These are phyloP conservation scores for Paxillus rubicundulus DNA, from an alignment of 768 basidiomycete species.

Conservation along the genomic window DNA sequence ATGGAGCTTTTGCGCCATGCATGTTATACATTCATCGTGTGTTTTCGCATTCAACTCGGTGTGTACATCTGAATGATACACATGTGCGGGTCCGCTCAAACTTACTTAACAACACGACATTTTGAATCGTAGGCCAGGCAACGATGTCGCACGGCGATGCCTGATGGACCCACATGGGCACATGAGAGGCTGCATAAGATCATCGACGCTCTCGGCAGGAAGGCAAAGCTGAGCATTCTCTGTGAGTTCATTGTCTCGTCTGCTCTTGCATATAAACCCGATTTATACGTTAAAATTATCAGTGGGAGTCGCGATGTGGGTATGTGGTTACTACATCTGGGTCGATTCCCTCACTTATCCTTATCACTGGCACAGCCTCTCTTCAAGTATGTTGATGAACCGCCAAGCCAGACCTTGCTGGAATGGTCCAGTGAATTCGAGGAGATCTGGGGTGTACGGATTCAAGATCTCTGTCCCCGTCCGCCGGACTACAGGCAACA, in stretches of 20 bases:
- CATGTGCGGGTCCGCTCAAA: not conserved
- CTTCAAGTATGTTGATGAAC: constrained; percentile 59
- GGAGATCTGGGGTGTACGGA: constrained; percentile 62
- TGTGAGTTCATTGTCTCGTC: constrained; percentile 38
- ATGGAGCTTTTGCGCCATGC: constrained; percentile 80
- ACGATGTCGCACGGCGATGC: constrained; percentile 28
- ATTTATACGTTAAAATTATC: constrained; percentile 19
- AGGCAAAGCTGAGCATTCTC: constrained; percentile 44
- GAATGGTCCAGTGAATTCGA: constrained; percentile 63
- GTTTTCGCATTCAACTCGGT: constrained; percentile 63
- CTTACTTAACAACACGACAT: not conserved
- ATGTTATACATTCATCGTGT: constrained; percentile 68
- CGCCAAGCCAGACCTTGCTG: constrained; percentile 49
- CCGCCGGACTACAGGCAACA: constrained; percentile 16
- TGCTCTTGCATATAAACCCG: constrained; percentile 24
- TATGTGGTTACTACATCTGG: too few species aligned
- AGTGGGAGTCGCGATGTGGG: constrained; percentile 67
- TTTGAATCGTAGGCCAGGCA: constrained; percentile 26
- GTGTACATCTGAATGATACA: constrained; percentile 26
- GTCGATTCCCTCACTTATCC: constrained; percentile 19
- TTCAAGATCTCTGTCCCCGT: constrained; percentile 43
- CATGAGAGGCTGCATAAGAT: constrained; percentile 40
- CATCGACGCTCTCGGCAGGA: constrained; percentile 38
- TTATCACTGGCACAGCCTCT: constrained; percentile 47
- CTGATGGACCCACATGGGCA: constrained; percentile 32